Conservation (phyloP, 2,329 filamentous ascomycete genomes). For the Dendrostoma leiphaemia region DNA sequence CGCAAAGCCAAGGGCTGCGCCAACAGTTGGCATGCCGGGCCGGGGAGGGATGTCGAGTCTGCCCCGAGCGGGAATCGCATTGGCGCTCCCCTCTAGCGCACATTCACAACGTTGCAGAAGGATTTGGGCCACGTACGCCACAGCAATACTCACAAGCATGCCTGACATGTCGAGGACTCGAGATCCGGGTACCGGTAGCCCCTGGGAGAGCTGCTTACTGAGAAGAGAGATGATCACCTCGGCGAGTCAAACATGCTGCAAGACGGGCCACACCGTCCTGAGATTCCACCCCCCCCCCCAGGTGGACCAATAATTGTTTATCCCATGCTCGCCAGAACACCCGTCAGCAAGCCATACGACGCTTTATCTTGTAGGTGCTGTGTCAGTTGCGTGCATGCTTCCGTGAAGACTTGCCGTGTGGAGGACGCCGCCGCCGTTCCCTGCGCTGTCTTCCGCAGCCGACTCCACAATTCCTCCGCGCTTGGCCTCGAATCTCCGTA, state of each 20-base stretch:
- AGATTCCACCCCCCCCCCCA: background rate
- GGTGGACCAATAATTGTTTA: background rate
- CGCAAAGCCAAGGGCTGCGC: background rate
- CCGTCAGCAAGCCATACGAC: background rate
- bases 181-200: background rate
- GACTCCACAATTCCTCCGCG: background rate
- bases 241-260: background rate
- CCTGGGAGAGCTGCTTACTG: background rate
- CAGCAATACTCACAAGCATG: background rate
- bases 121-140: slow-evolving; percentile 2
- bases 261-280: background rate
- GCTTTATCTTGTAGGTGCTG: background rate
- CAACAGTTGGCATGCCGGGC: background rate
- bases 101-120: slow-evolving; percentile 8
- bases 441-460: background rate
- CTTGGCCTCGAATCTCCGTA: background rate
- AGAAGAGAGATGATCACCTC: background rate
- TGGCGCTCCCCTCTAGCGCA: too few relatives aligned
- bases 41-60: background rate
- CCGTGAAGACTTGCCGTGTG: background rate
- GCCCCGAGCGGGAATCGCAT: too few relatives aligned
- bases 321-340: too few relatives aligned
- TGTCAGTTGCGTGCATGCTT: too few relatives aligned
- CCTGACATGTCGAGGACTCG: background rate
- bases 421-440: background rate